These are phyloP conservation scores for Chrysopogon serrulatus DNA, from an alignment of 176 grass and related monocot genomes.

Conservation along the genomic window DNA sequence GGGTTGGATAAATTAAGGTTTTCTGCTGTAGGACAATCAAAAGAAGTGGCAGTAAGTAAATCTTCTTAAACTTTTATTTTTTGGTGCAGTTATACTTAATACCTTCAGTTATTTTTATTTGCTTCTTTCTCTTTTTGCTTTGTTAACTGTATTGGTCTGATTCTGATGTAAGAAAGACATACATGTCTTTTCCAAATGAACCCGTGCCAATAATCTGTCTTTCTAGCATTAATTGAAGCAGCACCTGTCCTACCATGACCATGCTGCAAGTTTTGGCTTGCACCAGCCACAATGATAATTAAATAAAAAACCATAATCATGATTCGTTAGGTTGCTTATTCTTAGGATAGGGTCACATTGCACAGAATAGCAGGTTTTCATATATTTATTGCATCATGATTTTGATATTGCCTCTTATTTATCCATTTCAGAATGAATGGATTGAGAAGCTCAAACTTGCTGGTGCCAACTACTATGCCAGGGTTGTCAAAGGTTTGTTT, in stretches of 20 bases:
- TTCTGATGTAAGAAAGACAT: neutral
- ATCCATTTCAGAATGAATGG: slow-evolving; percentile 58
- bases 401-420: slow-evolving; percentile 7
- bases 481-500: slow-evolving; percentile 72
- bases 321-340: slow-evolving; percentile 3
- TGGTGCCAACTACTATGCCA: slow-evolving; percentile 62
- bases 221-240: slow-evolving; percentile 6
- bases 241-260: neutral
- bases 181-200: neutral
- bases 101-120: slow-evolving; percentile 21
- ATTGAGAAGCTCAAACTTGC: slow-evolving; percentile 70
- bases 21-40: slow-evolving; percentile 64
- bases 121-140: neutral
- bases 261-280: slow-evolving; percentile 9
- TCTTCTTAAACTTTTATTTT: neutral
- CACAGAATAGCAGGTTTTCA: neutral
- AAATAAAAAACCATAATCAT: neutral
- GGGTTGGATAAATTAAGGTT: slow-evolving; percentile 72
- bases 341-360: neutral
- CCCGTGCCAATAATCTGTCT: neutral
- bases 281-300: neutral
- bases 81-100: neutral
- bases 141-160: neutral
- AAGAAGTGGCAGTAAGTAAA: slow-evolving; percentile 52
- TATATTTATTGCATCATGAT: neutral